A percentile compares a stretch with the other conserved stretches of the same genome.
Conservation (phyloP, 768 basidiomycete species). For the Tylopilus sp. region DNA sequence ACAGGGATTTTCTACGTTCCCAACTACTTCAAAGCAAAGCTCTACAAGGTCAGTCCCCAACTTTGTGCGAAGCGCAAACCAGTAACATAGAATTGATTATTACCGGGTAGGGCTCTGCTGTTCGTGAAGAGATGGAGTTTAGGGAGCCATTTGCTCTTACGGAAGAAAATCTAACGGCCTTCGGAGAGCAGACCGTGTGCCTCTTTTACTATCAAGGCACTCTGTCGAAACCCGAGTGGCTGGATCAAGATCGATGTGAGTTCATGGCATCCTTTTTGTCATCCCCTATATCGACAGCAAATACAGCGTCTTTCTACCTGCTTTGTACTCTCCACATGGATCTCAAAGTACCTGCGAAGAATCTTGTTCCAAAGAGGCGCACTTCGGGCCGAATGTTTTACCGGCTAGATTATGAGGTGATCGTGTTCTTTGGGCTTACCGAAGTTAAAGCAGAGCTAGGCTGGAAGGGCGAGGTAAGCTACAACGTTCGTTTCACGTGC, state of each 20-base stretch:
- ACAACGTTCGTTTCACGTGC: background rate
- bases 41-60: background rate
- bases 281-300: background rate
- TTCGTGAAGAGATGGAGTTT: slow-evolving; percentile 8
- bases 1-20: slow-evolving; percentile 8
- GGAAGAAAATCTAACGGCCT: background rate
- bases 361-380: background rate
- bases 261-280: background rate
- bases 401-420: slow-evolving; percentile 13
- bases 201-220: slow-evolving; percentile 8
- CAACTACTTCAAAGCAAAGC: slow-evolving; percentile 12
- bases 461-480: slow-evolving; percentile 10
- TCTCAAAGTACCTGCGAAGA: background rate
- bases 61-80: too few relatives aligned
- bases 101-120: slow-evolving; percentile 4
- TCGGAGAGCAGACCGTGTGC: slow-evolving; percentile 4
- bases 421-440: slow-evolving; percentile 7
- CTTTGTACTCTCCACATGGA: slow-evolving; percentile 4
- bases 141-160: slow-evolving; percentile 9
- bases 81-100: too few relatives aligned
- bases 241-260: slow-evolving; percentile 14
- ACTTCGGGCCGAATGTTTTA: slow-evolving; percentile 2
- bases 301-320: slow-evolving; percentile 3
- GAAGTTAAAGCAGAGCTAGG: slow-evolving; percentile 7
- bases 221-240: slow-evolving; percentile 9